phyloP scores from a whole-genome alignment of 306 rosid genomes.

The Parietaria judaica region DNA sequence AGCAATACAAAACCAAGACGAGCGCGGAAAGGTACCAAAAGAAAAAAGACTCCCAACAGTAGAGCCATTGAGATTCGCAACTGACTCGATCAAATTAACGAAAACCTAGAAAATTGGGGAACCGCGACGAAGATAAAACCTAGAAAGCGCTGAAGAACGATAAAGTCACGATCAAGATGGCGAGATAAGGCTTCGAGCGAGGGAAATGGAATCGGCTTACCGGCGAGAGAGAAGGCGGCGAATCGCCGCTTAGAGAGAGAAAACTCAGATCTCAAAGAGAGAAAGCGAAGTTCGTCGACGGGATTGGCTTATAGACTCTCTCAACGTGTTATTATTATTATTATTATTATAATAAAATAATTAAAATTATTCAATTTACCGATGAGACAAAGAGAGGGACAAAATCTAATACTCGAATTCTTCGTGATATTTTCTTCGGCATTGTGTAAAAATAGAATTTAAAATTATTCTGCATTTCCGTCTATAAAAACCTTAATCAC shows the following conservation, averaged over 20 bases:
- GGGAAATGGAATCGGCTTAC: slow-evolving; percentile 21
- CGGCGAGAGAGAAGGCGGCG: slow-evolving; percentile 21
- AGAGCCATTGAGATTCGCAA: slow-evolving; percentile 7
- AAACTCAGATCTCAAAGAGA: not conserved
- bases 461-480: no score
- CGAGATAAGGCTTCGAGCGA: slow-evolving; percentile 5
- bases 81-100: slow-evolving; percentile 8
- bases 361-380: no score
- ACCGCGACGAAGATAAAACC: not conserved
- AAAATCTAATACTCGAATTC: no score
- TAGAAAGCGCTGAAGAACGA: not conserved
- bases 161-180: slow-evolving; percentile 3
- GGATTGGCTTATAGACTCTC: not conserved
- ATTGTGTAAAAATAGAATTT: no score
- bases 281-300: not conserved
- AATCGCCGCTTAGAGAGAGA: slow-evolving; percentile 8
- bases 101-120: slow-evolving; percentile 34
- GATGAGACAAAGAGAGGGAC: no score
- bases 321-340: no score
- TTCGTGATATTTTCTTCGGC: no score
- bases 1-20: slow-evolving; percentile 12
- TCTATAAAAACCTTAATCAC: no score
- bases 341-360: no score
- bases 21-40: slow-evolving; percentile 1
- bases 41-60: not conserved